phyloP scores from a whole-genome alignment of 169 alveolate genomes.

The Fabrea salina region DNA sequence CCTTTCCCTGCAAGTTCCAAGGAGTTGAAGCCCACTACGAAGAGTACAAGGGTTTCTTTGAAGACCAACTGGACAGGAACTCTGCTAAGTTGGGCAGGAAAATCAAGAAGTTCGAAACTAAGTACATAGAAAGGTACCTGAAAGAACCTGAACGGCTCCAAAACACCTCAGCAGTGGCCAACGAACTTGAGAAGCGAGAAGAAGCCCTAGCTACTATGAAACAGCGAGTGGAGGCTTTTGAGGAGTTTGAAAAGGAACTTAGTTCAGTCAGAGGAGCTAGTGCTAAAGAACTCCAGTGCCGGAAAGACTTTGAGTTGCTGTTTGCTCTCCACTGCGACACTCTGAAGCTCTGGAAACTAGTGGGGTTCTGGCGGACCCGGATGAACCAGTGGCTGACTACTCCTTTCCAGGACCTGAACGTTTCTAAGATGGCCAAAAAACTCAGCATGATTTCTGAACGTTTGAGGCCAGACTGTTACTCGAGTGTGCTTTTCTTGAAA shows the following conservation, averaged over 20 bases:
- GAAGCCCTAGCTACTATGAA: slow-evolving; percentile 60
- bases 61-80: slow-evolving; percentile 51
- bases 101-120: slow-evolving; percentile 59
- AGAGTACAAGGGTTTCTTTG: slow-evolving; percentile 46
- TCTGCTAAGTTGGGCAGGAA: slow-evolving; percentile 48
- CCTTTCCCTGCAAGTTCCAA: slow-evolving; percentile 30
- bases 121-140: slow-evolving; percentile 53
- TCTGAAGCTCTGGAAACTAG: slow-evolving; percentile 55
- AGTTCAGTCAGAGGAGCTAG: slow-evolving; percentile 26
- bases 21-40: slow-evolving; percentile 43
- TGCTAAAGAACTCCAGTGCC: slow-evolving; percentile 39
- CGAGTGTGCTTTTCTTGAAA: slow-evolving; percentile 27
- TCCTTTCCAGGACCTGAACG: slow-evolving; percentile 49
- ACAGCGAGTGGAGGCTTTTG: slow-evolving; percentile 56
- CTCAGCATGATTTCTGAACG: slow-evolving; percentile 40
- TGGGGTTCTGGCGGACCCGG: slow-evolving; percentile 56
- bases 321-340: slow-evolving; percentile 51
- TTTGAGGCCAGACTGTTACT: background rate
- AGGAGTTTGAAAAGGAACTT: slow-evolving; percentile 45
- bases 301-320: slow-evolving; percentile 46
- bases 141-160: slow-evolving; percentile 48
- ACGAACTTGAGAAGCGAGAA: slow-evolving; percentile 57
- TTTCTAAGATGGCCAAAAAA: slow-evolving; percentile 41
- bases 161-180: slow-evolving; percentile 54
- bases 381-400: slow-evolving; percentile 54